Base-by-base conservation (phyloP, 2,329 filamentous ascomycete genomes). In the Macrophomina phaseolina region DNA sequence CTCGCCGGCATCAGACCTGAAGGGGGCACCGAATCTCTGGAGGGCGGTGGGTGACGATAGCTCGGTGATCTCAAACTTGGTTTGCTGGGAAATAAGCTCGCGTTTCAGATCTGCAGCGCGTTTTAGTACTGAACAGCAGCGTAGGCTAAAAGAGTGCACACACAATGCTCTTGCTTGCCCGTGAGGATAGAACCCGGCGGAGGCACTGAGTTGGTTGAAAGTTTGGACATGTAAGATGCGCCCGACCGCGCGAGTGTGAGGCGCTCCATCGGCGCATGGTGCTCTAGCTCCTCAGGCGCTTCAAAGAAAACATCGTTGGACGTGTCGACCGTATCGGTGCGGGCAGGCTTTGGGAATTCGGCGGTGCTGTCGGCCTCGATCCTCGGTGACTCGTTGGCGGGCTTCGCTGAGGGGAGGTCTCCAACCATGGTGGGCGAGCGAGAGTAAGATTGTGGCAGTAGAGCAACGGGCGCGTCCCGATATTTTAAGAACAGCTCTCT, bases 111-210 rank as follows among this genome's bases (percentile, higher is more conserved):
- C 93, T 96, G 75, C 36, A 40, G 36, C 53, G 7, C 18, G 32
- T 36, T 23, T 68, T 14, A 53, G n/a, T 40, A 55, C 12, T 23
- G 23, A 11, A 14, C 9, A 32, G 65, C 58, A 32, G 30, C 5
- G 14, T 42, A 48, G 11, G 8, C n/a, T 53, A 51, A 18, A 51
- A 38, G 62, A 30, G 48, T 61, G 46, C 46, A 68, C 90, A 73
- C 79, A 97, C 93, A 99, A 79, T 99, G 95, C 79, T 99, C 95
- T 85, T 99, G 94, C 82, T 97, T 98, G 71, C 95, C 95, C 0
- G 94, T 97, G 76, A 99, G 81, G 70, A 90, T 81, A 60, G 86
- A 86, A 28, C 85, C 85, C 40, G 83, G 81, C n/a, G 83, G 84
- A 58, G 84, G 83, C 65, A 81, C 75, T 32, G 82, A 83, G 67